A percentile compares a stretch with the other conserved stretches of the same genome.
phyloP scores from a whole-genome alignment of 1,284 basidiomycete genomes.

The Amylostereum chailletii region DNA sequence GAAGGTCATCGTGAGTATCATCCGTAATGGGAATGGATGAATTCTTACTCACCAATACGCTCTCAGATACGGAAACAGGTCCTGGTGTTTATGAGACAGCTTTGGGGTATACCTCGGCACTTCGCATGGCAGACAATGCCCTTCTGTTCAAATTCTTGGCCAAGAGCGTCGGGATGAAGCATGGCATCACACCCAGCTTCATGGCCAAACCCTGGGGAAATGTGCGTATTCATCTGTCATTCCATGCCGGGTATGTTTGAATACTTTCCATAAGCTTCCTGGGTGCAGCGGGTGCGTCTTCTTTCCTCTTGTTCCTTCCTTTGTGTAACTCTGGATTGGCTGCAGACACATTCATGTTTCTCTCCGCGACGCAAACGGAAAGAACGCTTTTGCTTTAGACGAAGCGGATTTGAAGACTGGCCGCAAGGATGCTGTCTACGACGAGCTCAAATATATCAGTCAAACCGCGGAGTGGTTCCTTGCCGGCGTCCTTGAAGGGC shows the following conservation, averaged over 20 bases:
- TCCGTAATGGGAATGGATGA: too few relatives aligned
- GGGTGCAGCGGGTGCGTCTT: slow-evolving; percentile 77
- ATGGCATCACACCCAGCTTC: slow-evolving; percentile 87
- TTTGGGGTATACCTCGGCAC: slow-evolving; percentile 78
- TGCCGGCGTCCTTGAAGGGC: slow-evolving; percentile 82
- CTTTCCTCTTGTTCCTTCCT: background rate
- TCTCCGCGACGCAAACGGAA: slow-evolving; percentile 60
- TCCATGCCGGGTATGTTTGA: background rate
- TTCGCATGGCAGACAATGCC: slow-evolving; percentile 92
- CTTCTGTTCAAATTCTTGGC: slow-evolving; percentile 88
- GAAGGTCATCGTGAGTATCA: slow-evolving; percentile 79
- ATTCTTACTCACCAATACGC: slow-evolving; percentile 1
- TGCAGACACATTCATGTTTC: slow-evolving; percentile 88
- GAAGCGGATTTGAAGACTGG: slow-evolving; percentile 52
- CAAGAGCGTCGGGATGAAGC: slow-evolving; percentile 87
- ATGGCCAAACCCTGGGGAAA: slow-evolving; percentile 97
- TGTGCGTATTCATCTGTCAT: slow-evolving; percentile 28
- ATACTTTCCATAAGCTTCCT: slow-evolving; percentile 51
- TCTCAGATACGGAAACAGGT: slow-evolving; percentile 88
- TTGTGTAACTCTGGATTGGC: background rate
- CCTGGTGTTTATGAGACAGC: slow-evolving; percentile 93
- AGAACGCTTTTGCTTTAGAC: slow-evolving; percentile 73
- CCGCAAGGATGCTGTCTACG: slow-evolving; percentile 60
- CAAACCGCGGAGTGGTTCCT: slow-evolving; percentile 87
- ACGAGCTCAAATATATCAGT: slow-evolving; percentile 81